These are phyloP conservation scores for Chaetomium olivaceum DNA, from an alignment of 2,329 filamentous ascomycete genomes.

Conservation along the genomic window DNA sequence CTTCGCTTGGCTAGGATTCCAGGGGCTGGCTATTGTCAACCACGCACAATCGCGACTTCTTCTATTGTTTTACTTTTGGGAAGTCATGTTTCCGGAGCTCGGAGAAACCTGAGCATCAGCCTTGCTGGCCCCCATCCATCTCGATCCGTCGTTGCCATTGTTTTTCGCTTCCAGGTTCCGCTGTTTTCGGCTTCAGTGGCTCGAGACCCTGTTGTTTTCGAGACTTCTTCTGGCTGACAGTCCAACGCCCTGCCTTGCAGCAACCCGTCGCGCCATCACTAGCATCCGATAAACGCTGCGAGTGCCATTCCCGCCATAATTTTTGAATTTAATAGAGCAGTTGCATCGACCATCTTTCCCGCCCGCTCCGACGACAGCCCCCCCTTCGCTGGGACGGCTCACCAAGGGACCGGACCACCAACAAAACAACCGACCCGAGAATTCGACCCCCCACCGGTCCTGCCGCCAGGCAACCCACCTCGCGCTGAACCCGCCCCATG, in stretches of 20 bases:
- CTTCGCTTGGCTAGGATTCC: conserved; percentile 15
- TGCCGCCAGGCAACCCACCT: conserved; percentile 7
- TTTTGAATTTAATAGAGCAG: conserved; percentile 31
- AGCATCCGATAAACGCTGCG: conserved; percentile 22
- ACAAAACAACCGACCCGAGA: conserved; percentile 3
- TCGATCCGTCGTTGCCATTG: conserved; percentile 16
- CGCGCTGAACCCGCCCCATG: conserved; percentile 12
- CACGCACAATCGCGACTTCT: conserved; percentile 20
- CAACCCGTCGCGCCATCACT: conserved; percentile 12
- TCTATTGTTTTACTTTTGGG: conserved; percentile 13
- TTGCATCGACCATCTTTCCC: conserved; percentile 31
- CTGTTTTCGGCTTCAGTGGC: conserved; percentile 9
- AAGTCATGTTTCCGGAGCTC: conserved; percentile 17
- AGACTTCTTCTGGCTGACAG: neutral
- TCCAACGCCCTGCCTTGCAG: conserved; percentile 10
- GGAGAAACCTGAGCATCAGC: conserved; percentile 26
- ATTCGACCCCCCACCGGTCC: conserved; percentile 11
- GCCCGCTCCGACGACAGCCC: conserved; percentile 3
- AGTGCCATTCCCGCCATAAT: conserved; percentile 19
- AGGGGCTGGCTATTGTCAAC: conserved; percentile 19
- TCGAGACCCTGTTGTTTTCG: neutral
- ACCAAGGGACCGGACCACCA: neutral
- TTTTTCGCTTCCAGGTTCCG: conserved; percentile 27
- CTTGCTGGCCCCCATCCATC: conserved; percentile 23
- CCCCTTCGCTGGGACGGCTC: conserved; percentile 9